Conservation (phyloP, 495 filamentous ascomycete species). For the Podospora pseudoanserina region DNA sequence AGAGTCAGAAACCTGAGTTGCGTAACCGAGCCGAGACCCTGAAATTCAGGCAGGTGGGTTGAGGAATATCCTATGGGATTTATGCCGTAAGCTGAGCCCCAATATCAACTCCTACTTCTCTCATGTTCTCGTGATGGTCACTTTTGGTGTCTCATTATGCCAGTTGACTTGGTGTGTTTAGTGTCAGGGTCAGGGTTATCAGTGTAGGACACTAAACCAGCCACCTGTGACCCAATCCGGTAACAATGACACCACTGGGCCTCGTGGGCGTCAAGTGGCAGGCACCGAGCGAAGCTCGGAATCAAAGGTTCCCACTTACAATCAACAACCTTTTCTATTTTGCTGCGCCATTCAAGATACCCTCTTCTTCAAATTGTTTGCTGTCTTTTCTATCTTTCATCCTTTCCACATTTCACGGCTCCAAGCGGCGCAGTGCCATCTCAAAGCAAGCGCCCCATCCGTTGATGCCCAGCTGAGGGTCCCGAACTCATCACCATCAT, state of each 20-base stretch:
- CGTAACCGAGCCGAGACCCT: not conserved
- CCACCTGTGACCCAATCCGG: not conserved
- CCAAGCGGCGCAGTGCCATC: not conserved
- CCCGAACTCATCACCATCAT: not conserved
- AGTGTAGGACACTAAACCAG: not conserved
- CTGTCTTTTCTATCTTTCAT: not conserved
- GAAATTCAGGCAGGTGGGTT: not conserved
- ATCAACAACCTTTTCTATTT: constrained; percentile 10
- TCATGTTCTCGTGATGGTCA: not conserved
- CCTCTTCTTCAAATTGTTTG: constrained; percentile 20
- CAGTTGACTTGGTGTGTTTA: not conserved
- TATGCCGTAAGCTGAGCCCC: not conserved
- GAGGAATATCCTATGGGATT: not conserved
- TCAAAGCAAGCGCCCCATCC: not conserved
- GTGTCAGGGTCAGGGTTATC: not conserved
- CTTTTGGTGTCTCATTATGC: not conserved
- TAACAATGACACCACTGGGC: not conserved
- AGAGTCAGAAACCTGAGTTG: not conserved
- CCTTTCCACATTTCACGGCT: not conserved
- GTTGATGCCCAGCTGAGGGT: not conserved
- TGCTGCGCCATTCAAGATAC: constrained; percentile 19
- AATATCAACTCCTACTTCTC: not conserved
- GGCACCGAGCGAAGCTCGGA: not conserved
- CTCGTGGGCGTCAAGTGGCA: not conserved
- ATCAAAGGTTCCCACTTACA: not conserved